Evolutionary conservation across 228 moss, liverwort and hornwort genomes (phyloP).

Genomic region (Sphagnum fallax): DNA sequence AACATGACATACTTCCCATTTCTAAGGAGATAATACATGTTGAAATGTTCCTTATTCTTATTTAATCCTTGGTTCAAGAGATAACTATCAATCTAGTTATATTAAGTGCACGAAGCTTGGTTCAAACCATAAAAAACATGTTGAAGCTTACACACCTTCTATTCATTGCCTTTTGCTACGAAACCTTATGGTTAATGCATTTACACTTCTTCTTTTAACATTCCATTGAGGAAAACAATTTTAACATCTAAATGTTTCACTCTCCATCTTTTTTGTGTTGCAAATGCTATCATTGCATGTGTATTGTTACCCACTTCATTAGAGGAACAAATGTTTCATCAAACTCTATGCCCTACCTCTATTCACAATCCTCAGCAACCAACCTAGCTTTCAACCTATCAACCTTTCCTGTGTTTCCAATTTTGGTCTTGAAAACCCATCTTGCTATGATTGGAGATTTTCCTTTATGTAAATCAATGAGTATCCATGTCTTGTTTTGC

Average conservation of each 20-base stretch:
- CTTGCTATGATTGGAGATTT: neutral
- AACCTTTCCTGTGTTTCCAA: neutral
- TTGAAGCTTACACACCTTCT: too few relatives aligned
- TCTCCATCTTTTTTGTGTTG: neutral
- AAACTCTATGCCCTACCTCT: too few relatives aligned
- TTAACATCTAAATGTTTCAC: neutral
- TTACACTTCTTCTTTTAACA: too few relatives aligned
- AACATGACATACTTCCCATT: neutral
- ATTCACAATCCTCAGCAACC: neutral
- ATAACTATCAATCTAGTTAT: neutral
- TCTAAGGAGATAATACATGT: neutral
- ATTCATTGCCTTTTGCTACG: too few relatives aligned
- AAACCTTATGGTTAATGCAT: too few relatives aligned
- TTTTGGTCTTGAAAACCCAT: neutral
- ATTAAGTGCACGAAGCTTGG: neutral
- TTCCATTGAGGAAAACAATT: neutral
- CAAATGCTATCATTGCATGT: neutral
- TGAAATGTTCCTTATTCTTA: neutral
- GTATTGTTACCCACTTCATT: neutral
- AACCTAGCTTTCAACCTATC: neutral
- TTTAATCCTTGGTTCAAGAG: neutral
- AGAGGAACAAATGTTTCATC: neutral
- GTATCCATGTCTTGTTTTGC: neutral
- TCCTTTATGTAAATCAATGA: neutral
- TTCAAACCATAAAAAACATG: neutral